These are phyloP conservation scores for Sporothrix protearum DNA, from an alignment of 2,329 filamentous ascomycete genomes.

Conservation along the genomic window DNA sequence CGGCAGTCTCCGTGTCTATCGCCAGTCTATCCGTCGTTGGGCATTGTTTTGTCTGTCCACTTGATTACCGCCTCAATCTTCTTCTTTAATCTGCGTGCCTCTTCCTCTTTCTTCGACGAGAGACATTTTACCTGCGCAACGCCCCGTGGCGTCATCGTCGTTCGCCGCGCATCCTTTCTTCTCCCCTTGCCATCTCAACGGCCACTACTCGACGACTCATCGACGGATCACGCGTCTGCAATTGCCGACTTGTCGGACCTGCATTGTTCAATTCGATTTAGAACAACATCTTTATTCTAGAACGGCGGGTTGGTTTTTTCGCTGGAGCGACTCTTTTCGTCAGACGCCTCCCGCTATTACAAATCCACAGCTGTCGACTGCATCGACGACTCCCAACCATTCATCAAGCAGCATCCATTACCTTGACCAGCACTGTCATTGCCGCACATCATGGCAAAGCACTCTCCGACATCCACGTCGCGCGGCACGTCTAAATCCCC, in stretches of 20 bases:
- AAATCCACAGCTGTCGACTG: neutral
- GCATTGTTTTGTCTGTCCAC: neutral
- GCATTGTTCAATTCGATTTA: neutral
- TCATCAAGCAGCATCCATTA: neutral
- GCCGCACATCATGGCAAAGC: slow-evolving; percentile 45
- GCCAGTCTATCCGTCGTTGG: neutral
- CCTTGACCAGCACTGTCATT: neutral
- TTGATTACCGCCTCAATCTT: neutral
- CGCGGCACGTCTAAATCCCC: slow-evolving; percentile 49
- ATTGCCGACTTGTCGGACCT: neutral
- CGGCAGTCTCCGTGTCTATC: neutral
- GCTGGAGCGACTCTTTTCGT: slow-evolving; percentile 9
- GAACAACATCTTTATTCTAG: neutral
- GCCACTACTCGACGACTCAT: neutral
- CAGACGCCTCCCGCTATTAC: slow-evolving; percentile 10
- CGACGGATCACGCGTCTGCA: neutral
- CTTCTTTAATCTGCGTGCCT: neutral
- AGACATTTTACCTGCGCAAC: neutral
- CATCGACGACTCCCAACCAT: neutral
- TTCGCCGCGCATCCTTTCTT: neutral
- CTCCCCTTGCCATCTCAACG: neutral
- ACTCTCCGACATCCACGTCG: slow-evolving; percentile 39
- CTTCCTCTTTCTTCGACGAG: neutral
- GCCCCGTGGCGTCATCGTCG: slow-evolving; percentile 17
- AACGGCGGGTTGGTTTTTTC: neutral